Evolutionary conservation across 2,329 filamentous ascomycete genomes (phyloP), one percentile per base, ranked within the genome.

Genomic region (Sporothrix globosa): DNA sequence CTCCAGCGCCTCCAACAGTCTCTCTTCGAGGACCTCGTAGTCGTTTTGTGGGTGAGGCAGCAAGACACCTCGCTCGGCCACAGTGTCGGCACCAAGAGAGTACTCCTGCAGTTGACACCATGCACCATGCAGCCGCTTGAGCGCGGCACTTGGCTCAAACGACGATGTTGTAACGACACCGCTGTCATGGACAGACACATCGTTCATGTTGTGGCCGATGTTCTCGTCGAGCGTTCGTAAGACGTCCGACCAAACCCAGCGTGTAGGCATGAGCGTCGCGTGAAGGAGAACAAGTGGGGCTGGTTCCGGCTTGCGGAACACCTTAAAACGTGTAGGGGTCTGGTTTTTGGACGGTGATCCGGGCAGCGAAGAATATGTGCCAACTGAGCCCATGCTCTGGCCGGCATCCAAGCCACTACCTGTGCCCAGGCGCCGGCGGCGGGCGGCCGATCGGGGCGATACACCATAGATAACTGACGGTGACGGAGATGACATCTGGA

Each of bases 1-100:
- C 77, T 93, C 91, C 60, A 94, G 80, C 1, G 90, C 89, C 78
- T 94, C 91, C 2, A 94, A 81, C 46, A 95, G 83, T 39, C 91
- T 84, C 80, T 94, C 92, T 79, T 95, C 91, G 0, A 96, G 84
- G 70, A 92, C 81, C 78, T 94, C 92, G 76, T 92, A 95, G 77
- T 94, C 92, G 70, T 90, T 90, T 74, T 92, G 87, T 0, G 92
- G 92, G 77, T 96, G 92, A 1, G 91, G 88, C 9, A 96, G 84
- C 56, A 96, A 82, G 46, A 96, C 85, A 2, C 91, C 92, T 27
- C 92, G 86, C 76, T 91, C 86, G 73, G 91, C 84, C 13, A 93
- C 88, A 0, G 91, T 92, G 67, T 93, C 91, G 1, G 88, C 88
- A 4, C 92, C 83, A 2, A 68, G 24, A 9, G 69, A 66, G 71